Evolutionary conservation across 805 yeast species (phyloP), one percentile per base, ranked within the genome.

Genomic region (Starmerella stigmatis): DNA sequence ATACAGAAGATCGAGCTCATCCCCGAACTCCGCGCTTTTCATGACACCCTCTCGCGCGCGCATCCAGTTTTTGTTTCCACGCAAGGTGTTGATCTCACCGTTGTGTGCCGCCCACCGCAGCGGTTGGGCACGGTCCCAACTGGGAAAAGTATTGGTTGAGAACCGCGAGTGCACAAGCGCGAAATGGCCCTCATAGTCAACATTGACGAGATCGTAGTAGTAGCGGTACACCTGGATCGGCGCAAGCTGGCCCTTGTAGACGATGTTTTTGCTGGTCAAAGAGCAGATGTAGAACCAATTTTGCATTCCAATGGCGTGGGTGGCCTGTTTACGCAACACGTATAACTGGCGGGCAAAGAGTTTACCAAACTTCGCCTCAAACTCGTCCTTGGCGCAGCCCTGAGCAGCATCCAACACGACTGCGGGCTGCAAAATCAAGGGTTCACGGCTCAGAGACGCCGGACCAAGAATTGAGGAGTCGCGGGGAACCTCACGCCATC

Each of bases 71-170:
- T 89, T 92, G 75, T 89, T 89, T 57, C 98, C 98, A 65, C 97
- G 77, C 61, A 89, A 69, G 32, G 98, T 89, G 68, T 89, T 89
- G 65, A 89, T 92, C 68, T 89, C 98, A 73, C 98, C 98, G 64
- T 89, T 89, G 69, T 89, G 98, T 31, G 98, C 98, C 26, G 94
- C 85, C 81, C 94, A 81, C 65, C 97, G 74, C 60, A 89, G 73
- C 40, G 98, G 98, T 68, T 89, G 98, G 20, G 98, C 97, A 67
- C 98, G 78, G 68, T 92, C 98, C 98, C 98, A 89, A n/a, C 96
- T 86, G 39, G 98, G 98, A 77, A 89, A 89, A 40, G 98, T 89
- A 66, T 89, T 89, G 26, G 98, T 89, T 47, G 96, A 86, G 73
- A 89, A 89, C 64, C 98, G 78, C 20, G 97, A 88, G 69, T 89